Percentiles rank a stretch among this genome's conserved stretches.
Evolutionary conservation across 768 basidiomycete species (phyloP).

Genomic region (Tephrocybe sp.): DNA sequence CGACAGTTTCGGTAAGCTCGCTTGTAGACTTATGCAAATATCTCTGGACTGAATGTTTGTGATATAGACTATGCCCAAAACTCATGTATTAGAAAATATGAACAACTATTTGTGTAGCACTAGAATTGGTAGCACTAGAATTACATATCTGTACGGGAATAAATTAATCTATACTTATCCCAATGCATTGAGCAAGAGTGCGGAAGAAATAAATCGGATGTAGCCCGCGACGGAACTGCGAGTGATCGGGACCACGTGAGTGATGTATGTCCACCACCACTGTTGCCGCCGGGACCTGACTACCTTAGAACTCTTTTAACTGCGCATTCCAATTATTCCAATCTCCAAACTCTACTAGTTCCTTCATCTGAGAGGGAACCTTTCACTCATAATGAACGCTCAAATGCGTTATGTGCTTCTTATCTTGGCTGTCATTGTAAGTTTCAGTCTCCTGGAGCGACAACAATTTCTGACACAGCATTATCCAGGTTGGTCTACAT

Average conservation of each 20-base stretch:
- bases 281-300: not conserved
- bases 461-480: not conserved
- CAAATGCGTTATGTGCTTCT: conserved; percentile 54
- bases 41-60: not conserved
- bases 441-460: conserved; percentile 13
- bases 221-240: not conserved
- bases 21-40: not conserved
- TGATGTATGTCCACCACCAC: not conserved
- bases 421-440: conserved; percentile 44
- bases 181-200: no score
- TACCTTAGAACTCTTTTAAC: not conserved
- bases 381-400: conserved; percentile 45
- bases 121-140: conserved; percentile 10
- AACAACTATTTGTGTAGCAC: conserved; percentile 29
- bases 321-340: conserved; percentile 3
- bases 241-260: not conserved
- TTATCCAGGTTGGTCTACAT: conserved; percentile 48
- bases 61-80: conserved; percentile 36
- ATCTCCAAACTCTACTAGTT: conserved; percentile 1
- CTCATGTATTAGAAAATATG: conserved; percentile 39
- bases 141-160: not conserved
- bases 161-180: not conserved
- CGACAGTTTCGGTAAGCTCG: conserved; percentile 62
- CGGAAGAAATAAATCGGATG: not conserved
- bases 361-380: conserved; percentile 7